These are phyloP conservation scores for Rhizopus sp. DNA, from an alignment of 371 early-diverging fungal genomes.

Conservation along the genomic window DNA sequence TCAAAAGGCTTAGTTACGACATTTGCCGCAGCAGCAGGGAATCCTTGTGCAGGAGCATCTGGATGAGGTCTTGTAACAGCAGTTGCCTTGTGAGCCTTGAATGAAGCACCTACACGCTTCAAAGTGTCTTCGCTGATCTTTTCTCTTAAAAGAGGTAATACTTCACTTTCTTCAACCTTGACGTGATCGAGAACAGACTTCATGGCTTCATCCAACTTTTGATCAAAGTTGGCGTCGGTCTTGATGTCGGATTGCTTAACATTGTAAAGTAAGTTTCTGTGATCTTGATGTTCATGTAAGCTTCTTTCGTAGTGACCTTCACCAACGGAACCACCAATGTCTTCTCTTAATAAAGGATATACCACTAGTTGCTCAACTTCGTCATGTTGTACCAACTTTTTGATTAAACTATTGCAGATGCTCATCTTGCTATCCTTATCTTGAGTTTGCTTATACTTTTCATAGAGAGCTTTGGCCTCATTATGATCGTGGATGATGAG, in stretches of 20 bases:
- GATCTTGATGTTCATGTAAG: conserved; percentile 7
- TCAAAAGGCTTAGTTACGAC: conserved; percentile 12
- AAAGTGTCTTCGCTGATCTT: conserved; percentile 12
- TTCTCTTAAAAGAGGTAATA: conserved; percentile 12
- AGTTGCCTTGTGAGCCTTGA: conserved; percentile 14
- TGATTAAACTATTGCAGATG: conserved; percentile 9
- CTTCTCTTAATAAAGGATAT: conserved; percentile 17
- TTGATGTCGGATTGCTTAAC: conserved; percentile 4
- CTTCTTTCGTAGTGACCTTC: conserved; percentile 10
- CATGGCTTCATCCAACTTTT: conserved; percentile 13
- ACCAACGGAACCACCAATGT: conserved; percentile 7
- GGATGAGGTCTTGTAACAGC: conserved; percentile 21
- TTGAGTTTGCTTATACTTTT: conserved; percentile 2
- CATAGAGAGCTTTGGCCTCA: conserved; percentile 9
- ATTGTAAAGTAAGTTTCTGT: conserved; percentile 3
- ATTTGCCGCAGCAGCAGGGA: conserved; percentile 9
- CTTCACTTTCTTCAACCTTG: conserved; percentile 12
- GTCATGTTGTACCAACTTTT: conserved; percentile 13
- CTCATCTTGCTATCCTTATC: conserved; percentile 9
- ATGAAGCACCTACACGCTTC: conserved; percentile 9
- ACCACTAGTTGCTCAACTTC: conserved; percentile 16
- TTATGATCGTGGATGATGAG: conserved; percentile 10
- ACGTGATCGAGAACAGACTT: conserved; percentile 9
- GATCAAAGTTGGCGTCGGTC: neutral
- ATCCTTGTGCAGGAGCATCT: conserved; percentile 16